These are phyloP conservation scores for Dictyostelium intermedium DNA, from an alignment of 78 protist genomes.

Conservation along the genomic window DNA sequence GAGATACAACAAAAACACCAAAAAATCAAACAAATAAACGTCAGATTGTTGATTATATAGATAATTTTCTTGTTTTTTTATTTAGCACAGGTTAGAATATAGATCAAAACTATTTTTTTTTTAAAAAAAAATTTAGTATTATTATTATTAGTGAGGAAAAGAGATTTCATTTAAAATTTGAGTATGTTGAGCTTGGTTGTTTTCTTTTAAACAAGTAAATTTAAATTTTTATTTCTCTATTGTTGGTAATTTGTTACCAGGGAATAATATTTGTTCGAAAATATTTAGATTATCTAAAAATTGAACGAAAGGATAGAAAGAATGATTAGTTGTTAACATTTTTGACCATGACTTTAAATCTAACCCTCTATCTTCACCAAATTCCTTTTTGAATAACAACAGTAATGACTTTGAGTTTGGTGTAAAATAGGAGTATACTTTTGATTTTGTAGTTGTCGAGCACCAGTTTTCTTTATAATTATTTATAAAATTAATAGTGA, in stretches of 20 bases:
- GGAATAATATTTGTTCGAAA: neutral
- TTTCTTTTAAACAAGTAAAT: too few relatives aligned
- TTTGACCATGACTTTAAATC: neutral
- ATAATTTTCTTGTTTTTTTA: neutral
- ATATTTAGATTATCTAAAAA: neutral
- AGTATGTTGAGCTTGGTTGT: too few relatives aligned
- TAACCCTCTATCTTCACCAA: neutral
- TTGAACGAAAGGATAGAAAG: neutral
- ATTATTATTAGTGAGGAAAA: too few relatives aligned
- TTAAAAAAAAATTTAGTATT: too few relatives aligned
- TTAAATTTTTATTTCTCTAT: neutral
- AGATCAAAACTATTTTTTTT: too few relatives aligned
- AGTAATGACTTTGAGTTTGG: neutral
- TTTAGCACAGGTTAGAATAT: neutral
- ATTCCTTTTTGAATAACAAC: neutral
- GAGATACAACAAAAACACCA: constrained; percentile 9
- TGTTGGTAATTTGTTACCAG: neutral
- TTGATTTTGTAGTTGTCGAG: too few relatives aligned
- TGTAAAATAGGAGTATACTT: neutral
- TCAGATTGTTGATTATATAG: neutral
- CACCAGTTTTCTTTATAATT: neutral
- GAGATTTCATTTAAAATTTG: too few relatives aligned
- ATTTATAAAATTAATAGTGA: neutral
- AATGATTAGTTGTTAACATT: neutral
- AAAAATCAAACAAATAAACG: constrained; percentile 38